These are phyloP conservation scores for Prosopis cineraria DNA, from an alignment of 306 rosid genomes.

Conservation along the genomic window DNA sequence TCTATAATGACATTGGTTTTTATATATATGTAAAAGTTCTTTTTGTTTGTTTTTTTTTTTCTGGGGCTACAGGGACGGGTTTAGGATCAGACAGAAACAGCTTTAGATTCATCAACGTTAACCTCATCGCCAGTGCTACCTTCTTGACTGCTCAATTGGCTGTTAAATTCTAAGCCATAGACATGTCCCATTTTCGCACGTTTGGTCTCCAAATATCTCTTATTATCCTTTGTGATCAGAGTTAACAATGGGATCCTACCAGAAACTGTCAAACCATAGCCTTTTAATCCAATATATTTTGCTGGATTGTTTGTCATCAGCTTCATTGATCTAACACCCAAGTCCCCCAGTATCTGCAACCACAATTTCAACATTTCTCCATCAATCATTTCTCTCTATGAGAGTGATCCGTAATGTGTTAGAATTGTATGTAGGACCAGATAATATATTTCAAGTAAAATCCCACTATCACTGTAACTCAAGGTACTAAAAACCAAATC, in stretches of 20 bases:
- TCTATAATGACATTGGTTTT: too few species aligned
- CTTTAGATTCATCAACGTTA: slow-evolving; percentile 41
- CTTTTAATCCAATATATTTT: slow-evolving; percentile 80
- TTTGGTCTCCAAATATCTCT: slow-evolving; percentile 73
- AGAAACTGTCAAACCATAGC: slow-evolving; percentile 74
- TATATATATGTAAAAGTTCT: too few species aligned
- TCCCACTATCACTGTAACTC: too few species aligned
- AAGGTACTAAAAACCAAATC: too few species aligned
- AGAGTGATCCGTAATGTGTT: too few species aligned
- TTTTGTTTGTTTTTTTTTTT: too few species aligned
- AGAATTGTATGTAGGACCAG: too few species aligned
- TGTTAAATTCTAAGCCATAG: slow-evolving; percentile 50
- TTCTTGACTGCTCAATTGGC: slow-evolving; percentile 39
- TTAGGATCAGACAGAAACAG: slow-evolving; percentile 37
- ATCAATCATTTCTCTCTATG: background rate
- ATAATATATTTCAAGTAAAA: too few species aligned
- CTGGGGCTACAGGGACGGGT: too few species aligned
- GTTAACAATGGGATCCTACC: slow-evolving; percentile 80
- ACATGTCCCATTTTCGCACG: slow-evolving; percentile 80
- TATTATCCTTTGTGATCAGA: slow-evolving; percentile 72
- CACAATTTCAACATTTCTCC: slow-evolving; percentile 15
- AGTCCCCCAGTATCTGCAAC: slow-evolving; percentile 75
- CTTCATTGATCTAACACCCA: slow-evolving; percentile 84
- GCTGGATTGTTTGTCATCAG: slow-evolving; percentile 90
- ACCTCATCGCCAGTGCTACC: slow-evolving; percentile 38